Percentiles rank a stretch among this genome's conserved stretches.
Evolutionary conservation across 768 basidiomycete genomes (phyloP).

Genomic region (Pleurotus sapidus): DNA sequence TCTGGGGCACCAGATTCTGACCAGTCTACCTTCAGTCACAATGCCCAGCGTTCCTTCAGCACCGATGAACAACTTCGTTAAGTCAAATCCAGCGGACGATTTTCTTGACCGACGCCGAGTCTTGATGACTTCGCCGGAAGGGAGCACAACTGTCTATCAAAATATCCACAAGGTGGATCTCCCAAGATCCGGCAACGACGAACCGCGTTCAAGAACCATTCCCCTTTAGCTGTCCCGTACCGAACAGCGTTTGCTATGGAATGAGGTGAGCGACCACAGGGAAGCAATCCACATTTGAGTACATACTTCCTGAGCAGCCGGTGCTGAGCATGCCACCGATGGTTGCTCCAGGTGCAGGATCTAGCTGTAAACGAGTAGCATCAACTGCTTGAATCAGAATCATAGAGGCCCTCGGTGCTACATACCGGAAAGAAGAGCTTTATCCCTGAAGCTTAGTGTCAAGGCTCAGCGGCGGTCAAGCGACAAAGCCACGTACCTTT

Average conservation of each 20-base stretch:
- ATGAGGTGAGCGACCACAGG: not conserved
- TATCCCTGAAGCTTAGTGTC: slow-evolving; percentile 41
- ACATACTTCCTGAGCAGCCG: slow-evolving; percentile 78
- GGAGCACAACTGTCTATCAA: slow-evolving; percentile 76
- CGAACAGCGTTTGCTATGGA: slow-evolving; percentile 70
- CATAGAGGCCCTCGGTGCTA: not conserved
- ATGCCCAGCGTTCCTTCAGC: slow-evolving; percentile 90
- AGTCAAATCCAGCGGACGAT: slow-evolving; percentile 85
- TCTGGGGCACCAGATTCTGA: not conserved
- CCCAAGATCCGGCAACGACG: slow-evolving; percentile 20
- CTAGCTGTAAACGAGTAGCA: slow-evolving; percentile 43
- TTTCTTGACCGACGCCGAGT: slow-evolving; percentile 79
- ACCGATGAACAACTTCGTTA: slow-evolving; percentile 85
- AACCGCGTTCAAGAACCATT: slow-evolving; percentile 85
- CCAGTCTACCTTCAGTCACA: slow-evolving; percentile 69
- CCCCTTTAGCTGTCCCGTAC: slow-evolving; percentile 84
- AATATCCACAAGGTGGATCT: slow-evolving; percentile 18
- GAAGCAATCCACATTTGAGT: not conserved
- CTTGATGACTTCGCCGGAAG: slow-evolving; percentile 83
- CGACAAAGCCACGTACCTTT: slow-evolving; percentile 37
- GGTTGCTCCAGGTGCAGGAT: slow-evolving; percentile 77
- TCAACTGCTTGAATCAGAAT: not conserved
- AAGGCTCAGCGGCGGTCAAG: not conserved
- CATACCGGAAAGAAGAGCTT: slow-evolving; percentile 82
- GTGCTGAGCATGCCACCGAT: slow-evolving; percentile 87